phyloP scores from a whole-genome alignment of 2,329 filamentous ascomycete species.

The Xylariales sp. region DNA sequence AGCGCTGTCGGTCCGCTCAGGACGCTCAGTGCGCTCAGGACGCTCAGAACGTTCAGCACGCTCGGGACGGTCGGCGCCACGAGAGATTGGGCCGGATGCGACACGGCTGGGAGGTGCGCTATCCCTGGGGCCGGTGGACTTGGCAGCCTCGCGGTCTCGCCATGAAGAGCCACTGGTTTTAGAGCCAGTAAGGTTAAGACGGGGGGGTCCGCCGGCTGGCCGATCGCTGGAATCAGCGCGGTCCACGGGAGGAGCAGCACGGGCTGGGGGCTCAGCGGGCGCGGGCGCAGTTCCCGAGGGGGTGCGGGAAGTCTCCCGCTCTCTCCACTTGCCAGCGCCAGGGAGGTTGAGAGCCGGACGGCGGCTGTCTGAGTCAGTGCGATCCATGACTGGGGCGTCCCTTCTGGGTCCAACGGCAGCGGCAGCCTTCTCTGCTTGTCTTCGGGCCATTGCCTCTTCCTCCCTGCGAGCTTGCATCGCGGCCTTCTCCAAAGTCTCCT shows the following conservation, averaged over 20 bases:
- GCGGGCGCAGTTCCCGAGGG: constrained; percentile 27
- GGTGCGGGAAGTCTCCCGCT: constrained; percentile 28
- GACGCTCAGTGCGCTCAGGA: constrained; percentile 3
- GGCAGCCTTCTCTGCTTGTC: constrained; percentile 60
- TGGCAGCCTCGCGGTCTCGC: constrained; percentile 57
- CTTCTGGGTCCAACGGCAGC: constrained; percentile 29
- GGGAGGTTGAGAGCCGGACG: constrained; percentile 20
- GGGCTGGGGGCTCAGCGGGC: constrained; percentile 21
- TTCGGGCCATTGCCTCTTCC: constrained; percentile 79
- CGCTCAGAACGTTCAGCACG: constrained; percentile 9
- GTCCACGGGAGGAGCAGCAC: constrained; percentile 19
- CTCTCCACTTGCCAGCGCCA: constrained; percentile 38
- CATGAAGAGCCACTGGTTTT: constrained; percentile 44
- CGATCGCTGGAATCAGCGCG: constrained; percentile 34
- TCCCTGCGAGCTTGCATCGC: constrained; percentile 76
- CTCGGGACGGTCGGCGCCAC: constrained; percentile 6
- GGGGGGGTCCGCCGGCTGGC: constrained; percentile 41
- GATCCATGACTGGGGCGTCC: constrained; percentile 33
- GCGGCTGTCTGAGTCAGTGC: constrained; percentile 22
- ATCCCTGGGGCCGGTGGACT: constrained; percentile 23
- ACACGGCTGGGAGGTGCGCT: constrained; percentile 8
- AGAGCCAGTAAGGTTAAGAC: constrained; percentile 49
- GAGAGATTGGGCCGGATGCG: not conserved
- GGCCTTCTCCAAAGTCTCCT: constrained; percentile 63
- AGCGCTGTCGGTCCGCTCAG: not conserved